phyloP scores from a whole-genome alignment of 2,329 filamentous ascomycete species.

The Fusarium goolgardi region DNA sequence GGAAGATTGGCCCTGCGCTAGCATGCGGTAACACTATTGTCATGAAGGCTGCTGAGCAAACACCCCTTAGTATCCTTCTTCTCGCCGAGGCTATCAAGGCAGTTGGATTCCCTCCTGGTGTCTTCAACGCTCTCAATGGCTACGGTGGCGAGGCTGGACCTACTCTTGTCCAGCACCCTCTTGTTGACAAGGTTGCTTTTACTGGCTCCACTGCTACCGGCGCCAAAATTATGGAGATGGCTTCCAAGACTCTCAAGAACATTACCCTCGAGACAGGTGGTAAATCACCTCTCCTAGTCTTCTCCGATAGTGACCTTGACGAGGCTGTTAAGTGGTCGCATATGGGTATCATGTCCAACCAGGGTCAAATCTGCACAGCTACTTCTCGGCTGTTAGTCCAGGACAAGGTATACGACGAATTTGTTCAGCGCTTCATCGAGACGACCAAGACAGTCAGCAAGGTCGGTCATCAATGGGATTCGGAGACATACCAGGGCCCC shows the following conservation, averaged over 20 bases:
- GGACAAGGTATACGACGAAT: slow-evolving; percentile 85
- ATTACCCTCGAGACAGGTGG: slow-evolving; percentile 75
- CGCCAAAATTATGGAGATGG: slow-evolving; percentile 80
- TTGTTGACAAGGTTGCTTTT: slow-evolving; percentile 81
- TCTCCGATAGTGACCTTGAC: slow-evolving; percentile 78
- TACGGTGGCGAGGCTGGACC: slow-evolving; percentile 81
- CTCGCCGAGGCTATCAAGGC: slow-evolving; percentile 74
- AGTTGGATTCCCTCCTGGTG: slow-evolving; percentile 79
- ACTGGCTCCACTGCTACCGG: slow-evolving; percentile 79
- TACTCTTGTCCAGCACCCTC: slow-evolving; percentile 64
- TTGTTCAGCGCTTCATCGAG: slow-evolving; percentile 79
- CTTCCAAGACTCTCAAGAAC: slow-evolving; percentile 69
- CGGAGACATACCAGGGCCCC: slow-evolving; percentile 54
- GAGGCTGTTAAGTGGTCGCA: slow-evolving; percentile 81
- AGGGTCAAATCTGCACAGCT: slow-evolving; percentile 74
- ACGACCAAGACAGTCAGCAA: slow-evolving; percentile 66
- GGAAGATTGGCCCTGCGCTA: slow-evolving; percentile 81
- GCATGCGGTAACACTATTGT: slow-evolving; percentile 77
- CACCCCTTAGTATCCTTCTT: slow-evolving; percentile 75
- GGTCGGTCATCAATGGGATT: slow-evolving; percentile 51
- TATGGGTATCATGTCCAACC: slow-evolving; percentile 72
- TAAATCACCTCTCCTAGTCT: slow-evolving; percentile 82
- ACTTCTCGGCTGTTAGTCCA: slow-evolving; percentile 86
- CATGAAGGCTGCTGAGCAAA: slow-evolving; percentile 80
- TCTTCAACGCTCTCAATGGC: slow-evolving; percentile 79